These are phyloP conservation scores for Grammothele lineata DNA, from an alignment of 768 basidiomycete species.

Conservation along the genomic window DNA sequence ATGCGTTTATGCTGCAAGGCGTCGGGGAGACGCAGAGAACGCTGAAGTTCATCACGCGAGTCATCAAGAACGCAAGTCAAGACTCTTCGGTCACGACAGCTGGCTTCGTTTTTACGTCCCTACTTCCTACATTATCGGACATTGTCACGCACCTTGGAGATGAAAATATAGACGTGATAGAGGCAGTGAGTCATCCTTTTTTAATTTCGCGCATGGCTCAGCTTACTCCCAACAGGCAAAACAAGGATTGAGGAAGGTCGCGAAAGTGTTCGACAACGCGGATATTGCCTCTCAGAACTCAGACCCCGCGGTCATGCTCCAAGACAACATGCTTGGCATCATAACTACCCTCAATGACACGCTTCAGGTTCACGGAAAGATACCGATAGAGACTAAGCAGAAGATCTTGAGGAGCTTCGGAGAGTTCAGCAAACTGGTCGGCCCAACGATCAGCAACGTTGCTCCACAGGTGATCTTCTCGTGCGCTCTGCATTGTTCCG, in stretches of 20 bases:
- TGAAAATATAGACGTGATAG: constrained; percentile 42
- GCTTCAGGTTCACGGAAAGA: constrained; percentile 77
- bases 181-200: constrained; percentile 42
- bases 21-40: constrained; percentile 53
- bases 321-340: constrained; percentile 76
- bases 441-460: constrained; percentile 65
- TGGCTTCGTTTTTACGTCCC: constrained; percentile 59
- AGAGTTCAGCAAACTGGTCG: constrained; percentile 64
- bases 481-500: too few relatives aligned
- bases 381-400: constrained; percentile 60
- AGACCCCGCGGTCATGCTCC: constrained; percentile 46
- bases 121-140: constrained; percentile 67
- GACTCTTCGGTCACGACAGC: constrained; percentile 34
- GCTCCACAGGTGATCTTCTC: constrained; percentile 84
- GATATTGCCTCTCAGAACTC: constrained; percentile 10
- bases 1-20: constrained; percentile 57
- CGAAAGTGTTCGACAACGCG: constrained; percentile 26
- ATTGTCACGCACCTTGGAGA: constrained; percentile 79
- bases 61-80: constrained; percentile 46
- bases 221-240: constrained; percentile 36
- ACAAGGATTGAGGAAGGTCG: constrained; percentile 42
- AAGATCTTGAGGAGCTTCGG: constrained; percentile 80
- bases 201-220: too few relatives aligned
- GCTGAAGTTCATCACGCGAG: constrained; percentile 55
- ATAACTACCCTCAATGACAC: constrained; percentile 83